These are phyloP conservation scores for Conringia planisiliqua DNA, from an alignment of 345 rosid genomes.

Conservation along the genomic window DNA sequence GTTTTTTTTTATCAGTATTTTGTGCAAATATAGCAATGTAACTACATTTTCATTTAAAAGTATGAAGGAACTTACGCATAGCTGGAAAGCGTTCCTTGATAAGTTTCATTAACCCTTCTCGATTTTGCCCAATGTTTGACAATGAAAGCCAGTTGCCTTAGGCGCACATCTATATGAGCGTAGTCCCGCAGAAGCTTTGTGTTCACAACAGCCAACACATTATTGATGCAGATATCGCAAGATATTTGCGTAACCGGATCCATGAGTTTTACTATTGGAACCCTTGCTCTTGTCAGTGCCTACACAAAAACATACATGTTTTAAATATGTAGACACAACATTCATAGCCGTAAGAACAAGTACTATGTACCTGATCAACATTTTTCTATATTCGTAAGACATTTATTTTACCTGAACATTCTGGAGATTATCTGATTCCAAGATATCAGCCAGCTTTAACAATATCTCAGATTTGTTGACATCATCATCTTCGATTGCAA, in stretches of 20 bases:
- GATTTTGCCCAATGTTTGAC: slow-evolving; percentile 99
- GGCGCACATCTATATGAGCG: slow-evolving; percentile 71
- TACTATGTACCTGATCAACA: neutral
- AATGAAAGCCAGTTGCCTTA: slow-evolving; percentile 79
- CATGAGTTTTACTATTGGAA: slow-evolving; percentile 96
- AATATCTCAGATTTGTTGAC: slow-evolving; percentile 68
- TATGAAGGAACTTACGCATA: slow-evolving; percentile 71
- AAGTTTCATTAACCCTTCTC: slow-evolving; percentile 89
- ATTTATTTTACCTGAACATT: slow-evolving; percentile 78
- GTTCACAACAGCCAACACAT: slow-evolving; percentile 90
- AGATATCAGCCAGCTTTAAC: slow-evolving; percentile 77
- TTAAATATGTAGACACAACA: neutral
- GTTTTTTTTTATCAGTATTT: neutral
- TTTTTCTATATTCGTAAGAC: neutral
- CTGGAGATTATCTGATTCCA: slow-evolving; percentile 78
- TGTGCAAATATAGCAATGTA: neutral
- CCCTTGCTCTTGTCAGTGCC: slow-evolving; percentile 94
- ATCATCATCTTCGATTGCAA: slow-evolving; percentile 56
- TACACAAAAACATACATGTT: slow-evolving; percentile 26
- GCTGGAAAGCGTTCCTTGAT: slow-evolving; percentile 97
- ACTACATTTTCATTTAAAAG: neutral
- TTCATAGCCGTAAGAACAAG: neutral
- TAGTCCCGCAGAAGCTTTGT: slow-evolving; percentile 93
- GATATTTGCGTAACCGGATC: slow-evolving; percentile 90
- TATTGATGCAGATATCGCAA: slow-evolving; percentile 96